Percentiles rank a stretch among this genome's conserved stretches.
Evolutionary conservation across 257 asterid species (phyloP).

Genomic region (Nicotiana tomentosiformis): DNA sequence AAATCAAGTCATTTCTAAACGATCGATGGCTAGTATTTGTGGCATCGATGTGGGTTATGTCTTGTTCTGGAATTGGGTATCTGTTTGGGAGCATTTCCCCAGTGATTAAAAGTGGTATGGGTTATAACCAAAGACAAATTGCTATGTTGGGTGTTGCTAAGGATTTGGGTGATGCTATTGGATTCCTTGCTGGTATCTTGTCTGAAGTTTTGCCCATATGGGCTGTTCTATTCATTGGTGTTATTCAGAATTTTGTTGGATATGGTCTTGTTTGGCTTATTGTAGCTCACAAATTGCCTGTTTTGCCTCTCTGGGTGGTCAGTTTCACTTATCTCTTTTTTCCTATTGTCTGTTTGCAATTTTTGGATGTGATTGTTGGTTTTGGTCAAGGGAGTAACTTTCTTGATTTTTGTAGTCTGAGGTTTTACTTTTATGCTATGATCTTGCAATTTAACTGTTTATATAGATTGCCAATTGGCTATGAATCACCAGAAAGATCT

Average conservation of each 20-base stretch:
- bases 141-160: constrained; percentile 85
- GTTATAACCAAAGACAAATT: constrained; percentile 70
- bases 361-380: not conserved
- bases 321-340: constrained; percentile 20
- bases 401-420: not conserved
- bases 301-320: constrained; percentile 81
- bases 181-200: constrained; percentile 60
- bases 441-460: not conserved
- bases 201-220: constrained; percentile 72
- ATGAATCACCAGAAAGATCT: not conserved
- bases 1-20: constrained; percentile 27
- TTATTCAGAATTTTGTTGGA: constrained; percentile 71
- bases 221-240: constrained; percentile 66
- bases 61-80: constrained; percentile 86
- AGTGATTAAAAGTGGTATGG: constrained; percentile 54
- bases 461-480: not conserved
- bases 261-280: constrained; percentile 85
- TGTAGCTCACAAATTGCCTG: constrained; percentile 45
- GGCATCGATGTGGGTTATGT: constrained; percentile 94
- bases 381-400: not conserved
- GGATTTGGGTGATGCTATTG: constrained; percentile 84
- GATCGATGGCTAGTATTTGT: constrained; percentile 90
- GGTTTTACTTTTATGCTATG: not conserved
- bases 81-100: constrained; percentile 86
- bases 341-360: not conserved